Conservation (phyloP, 192 early-diverging fungal species). For the Linnemannia zychae region DNA sequence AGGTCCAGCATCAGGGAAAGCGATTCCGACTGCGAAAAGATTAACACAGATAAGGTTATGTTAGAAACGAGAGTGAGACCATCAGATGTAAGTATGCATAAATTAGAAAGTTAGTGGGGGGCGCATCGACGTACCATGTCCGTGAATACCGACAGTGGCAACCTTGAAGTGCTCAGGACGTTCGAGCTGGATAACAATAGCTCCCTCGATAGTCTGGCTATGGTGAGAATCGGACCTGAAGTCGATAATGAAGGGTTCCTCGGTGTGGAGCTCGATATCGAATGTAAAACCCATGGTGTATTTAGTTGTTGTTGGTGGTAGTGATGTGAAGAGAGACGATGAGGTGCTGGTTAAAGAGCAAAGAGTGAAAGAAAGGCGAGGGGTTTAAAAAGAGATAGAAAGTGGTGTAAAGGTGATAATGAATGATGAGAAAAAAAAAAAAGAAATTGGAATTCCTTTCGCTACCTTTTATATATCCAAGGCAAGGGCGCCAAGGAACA, state of each 20-base stretch:
- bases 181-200: constrained; percentile 26
- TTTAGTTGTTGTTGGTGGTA: too few species aligned
- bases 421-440: background rate
- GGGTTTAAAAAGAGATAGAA: background rate
- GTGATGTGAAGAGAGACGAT: background rate
- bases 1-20: constrained; percentile 23
- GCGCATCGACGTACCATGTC: constrained; percentile 18
- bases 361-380: background rate
- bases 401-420: background rate
- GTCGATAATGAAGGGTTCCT: constrained; percentile 35
- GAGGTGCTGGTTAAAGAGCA: background rate
- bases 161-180: constrained; percentile 38
- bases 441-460: background rate
- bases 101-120: background rate
- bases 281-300: constrained; percentile 43
- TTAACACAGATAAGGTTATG: background rate
- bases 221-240: constrained; percentile 5
- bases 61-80: background rate
- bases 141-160: constrained; percentile 26
- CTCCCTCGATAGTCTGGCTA: constrained; percentile 24
- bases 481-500: background rate
- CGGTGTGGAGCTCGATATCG: constrained; percentile 38
- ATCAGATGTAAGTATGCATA: background rate
- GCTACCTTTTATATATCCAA: background rate
- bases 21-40: constrained; percentile 28